Evolutionary conservation across 345 rosid genomes (phyloP), one percentile per base, ranked within the genome.

Genomic region (Eucalyptus sp.): DNA sequence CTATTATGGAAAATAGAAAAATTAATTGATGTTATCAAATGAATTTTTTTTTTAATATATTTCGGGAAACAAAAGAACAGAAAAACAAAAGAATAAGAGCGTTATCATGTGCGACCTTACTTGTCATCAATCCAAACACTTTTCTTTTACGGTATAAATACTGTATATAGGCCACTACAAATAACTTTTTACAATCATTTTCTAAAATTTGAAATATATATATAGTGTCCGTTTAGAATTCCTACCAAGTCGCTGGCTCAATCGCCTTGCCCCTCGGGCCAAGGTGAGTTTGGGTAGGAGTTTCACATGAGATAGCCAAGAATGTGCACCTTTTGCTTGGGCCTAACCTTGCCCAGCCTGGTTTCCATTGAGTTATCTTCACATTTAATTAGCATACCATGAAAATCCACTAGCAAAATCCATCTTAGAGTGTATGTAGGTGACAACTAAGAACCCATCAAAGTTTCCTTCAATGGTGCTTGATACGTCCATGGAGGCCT

Each of bases 51-150:
- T 52, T 7, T 0, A 51, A 17, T 17, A 52, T 52, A 52, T 18
- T 52, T 52, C 1, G 4, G 0, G 10, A 52, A 7, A 4, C 24
- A 52, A 52, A 52, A 18, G 24, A 18, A 52, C 4, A 18, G 2
- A 18, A 52, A 52, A 52, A 52, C 2, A 52, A 52, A 52, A 52
- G 4, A 52, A 52, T 52, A 52, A 7, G 56, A 52, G 56, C 0
- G 0, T 52, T 52, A 52, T 52, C 56, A 52, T 18, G 24, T 18
- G 56, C 4, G 24, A 3, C 56, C 27, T 56, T 56, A 56, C 27
- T 56, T 56, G 62, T 56, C 62, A 22, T 56, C 29, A 56, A 56
- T 22, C 62, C 27, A 56, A 56, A 56, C 27, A 56, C 60, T 8
- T 8, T 18, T 52, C 20, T 22, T 56, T 56, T 56, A 54, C 12